A percentile compares a stretch with the other conserved stretches of the same genome.
phyloP scores from a whole-genome alignment of 768 basidiomycete species.

The Leucocoprinus birnbaumii region DNA sequence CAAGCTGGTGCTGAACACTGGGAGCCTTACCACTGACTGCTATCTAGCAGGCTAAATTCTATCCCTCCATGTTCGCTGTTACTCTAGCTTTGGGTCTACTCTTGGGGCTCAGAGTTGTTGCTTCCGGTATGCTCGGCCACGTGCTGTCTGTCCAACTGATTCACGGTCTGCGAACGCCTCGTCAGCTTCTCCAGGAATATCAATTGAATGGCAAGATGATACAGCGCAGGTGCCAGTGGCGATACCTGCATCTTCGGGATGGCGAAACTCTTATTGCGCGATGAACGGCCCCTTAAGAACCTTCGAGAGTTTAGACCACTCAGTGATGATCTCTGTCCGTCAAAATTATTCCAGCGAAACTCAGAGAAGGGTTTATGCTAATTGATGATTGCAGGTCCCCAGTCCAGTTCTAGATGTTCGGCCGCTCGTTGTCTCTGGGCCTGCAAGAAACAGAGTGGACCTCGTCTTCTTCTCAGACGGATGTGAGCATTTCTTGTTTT shows the following conservation, averaged over 20 bases:
- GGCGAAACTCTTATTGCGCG: not conserved
- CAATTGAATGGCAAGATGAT: not conserved
- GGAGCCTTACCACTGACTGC: too few species aligned
- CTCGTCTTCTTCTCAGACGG: constrained; percentile 79
- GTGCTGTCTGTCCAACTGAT: not conserved
- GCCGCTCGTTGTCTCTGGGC: constrained; percentile 60
- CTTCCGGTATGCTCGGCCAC: constrained; percentile 8
- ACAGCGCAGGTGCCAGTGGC: not conserved
- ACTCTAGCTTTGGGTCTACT: not conserved
- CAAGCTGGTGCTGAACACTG: not conserved
- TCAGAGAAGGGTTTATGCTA: not conserved
- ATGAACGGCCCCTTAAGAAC: constrained; percentile 2
- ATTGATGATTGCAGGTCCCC: not conserved
- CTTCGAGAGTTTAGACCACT: not conserved
- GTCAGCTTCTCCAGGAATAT: constrained; percentile 4
- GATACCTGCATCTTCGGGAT: not conserved
- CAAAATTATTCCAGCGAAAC: not conserved
- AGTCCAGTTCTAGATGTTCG: constrained; percentile 49
- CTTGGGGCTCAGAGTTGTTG: not conserved
- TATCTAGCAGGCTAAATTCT: too few species aligned
- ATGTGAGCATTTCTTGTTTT: constrained; percentile 42
- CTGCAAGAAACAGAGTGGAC: constrained; percentile 64
- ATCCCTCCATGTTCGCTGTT: not conserved
- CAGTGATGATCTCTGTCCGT: constrained; percentile 3
- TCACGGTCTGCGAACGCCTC: not conserved